Percentiles rank a stretch among this genome's conserved stretches.
phyloP scores from a whole-genome alignment of 148 eudicot species.

The Mesembryanthemum crystallinum region DNA sequence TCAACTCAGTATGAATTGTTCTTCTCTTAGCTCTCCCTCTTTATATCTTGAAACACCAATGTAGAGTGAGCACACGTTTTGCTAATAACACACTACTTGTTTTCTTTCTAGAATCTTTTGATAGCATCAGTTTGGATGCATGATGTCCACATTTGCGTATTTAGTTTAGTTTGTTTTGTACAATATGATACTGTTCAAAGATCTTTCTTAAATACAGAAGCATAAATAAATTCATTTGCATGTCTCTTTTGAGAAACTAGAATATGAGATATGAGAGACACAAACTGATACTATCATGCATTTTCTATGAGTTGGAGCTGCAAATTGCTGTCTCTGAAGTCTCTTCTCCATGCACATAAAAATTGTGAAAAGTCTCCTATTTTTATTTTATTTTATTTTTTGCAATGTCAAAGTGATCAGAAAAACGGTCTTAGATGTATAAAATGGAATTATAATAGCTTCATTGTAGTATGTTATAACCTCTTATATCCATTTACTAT shows the following conservation, averaged over 20 bases:
- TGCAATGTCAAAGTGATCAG: not conserved
- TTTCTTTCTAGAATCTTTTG: not conserved
- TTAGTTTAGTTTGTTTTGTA: not conserved
- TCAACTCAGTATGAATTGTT: constrained; percentile 66
- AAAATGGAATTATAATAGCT: not conserved
- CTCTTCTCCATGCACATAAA: not conserved
- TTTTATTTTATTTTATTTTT: too few relatives aligned
- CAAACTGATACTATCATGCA: not conserved
- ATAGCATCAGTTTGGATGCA: not conserved
- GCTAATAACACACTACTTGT: not conserved
- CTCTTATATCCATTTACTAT: not conserved
- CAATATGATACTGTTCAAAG: not conserved
- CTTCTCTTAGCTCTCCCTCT: constrained; percentile 8
- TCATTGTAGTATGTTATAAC: not conserved
- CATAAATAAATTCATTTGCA: not conserved
- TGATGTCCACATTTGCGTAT: not conserved
- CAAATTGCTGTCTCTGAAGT: not conserved
- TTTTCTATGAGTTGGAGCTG: not conserved
- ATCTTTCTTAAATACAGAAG: not conserved
- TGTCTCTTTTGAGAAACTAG: not conserved
- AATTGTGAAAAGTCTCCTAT: not conserved
- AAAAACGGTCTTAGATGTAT: not conserved
- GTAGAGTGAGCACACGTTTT: not conserved
- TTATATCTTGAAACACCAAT: not conserved
- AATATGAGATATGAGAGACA: not conserved